These are phyloP conservation scores for Penicillium olsonii DNA, from an alignment of 2,329 filamentous ascomycete species.

Conservation along the genomic window DNA sequence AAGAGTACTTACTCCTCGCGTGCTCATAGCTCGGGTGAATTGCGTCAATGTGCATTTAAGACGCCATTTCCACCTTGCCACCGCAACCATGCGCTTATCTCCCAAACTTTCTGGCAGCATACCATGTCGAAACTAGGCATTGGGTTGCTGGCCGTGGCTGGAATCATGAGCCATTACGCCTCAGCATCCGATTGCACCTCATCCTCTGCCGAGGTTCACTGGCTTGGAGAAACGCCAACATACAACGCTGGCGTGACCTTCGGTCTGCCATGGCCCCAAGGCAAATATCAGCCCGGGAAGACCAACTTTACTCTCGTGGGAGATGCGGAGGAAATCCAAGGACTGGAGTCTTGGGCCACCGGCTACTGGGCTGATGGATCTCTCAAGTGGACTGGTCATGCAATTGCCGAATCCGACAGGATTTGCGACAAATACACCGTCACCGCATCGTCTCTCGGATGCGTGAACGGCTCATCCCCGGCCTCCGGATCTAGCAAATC, in stretches of 20 bases:
- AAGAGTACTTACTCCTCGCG: background rate
- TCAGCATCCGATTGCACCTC: background rate
- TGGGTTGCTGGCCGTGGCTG: background rate
- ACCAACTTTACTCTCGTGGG: constrained; percentile 41
- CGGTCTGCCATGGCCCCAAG: constrained; percentile 47
- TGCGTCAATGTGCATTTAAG: background rate
- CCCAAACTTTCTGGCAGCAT: background rate
- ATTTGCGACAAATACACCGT: constrained; percentile 49
- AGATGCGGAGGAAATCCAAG: constrained; percentile 17
- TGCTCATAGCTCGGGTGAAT: background rate
- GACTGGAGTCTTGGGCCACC: constrained; percentile 58
- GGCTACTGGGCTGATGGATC: constrained; percentile 63
- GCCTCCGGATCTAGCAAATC: background rate
- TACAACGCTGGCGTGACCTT: constrained; percentile 45
- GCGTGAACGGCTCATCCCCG: background rate
- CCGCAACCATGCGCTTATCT: background rate
- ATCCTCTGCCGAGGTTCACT: constrained; percentile 22
- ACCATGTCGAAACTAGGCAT: constrained; percentile 5
- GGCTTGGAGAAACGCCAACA: constrained; percentile 44
- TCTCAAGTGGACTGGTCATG: constrained; percentile 63
- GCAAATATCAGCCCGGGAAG: constrained; percentile 40
- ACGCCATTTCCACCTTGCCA: background rate
- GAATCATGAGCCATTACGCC: background rate
- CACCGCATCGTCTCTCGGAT: constrained; percentile 21
- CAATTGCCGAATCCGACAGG: constrained; percentile 48